Conservation (phyloP, 495 filamentous ascomycete species). For the Aspergillus incahuasiensis region DNA sequence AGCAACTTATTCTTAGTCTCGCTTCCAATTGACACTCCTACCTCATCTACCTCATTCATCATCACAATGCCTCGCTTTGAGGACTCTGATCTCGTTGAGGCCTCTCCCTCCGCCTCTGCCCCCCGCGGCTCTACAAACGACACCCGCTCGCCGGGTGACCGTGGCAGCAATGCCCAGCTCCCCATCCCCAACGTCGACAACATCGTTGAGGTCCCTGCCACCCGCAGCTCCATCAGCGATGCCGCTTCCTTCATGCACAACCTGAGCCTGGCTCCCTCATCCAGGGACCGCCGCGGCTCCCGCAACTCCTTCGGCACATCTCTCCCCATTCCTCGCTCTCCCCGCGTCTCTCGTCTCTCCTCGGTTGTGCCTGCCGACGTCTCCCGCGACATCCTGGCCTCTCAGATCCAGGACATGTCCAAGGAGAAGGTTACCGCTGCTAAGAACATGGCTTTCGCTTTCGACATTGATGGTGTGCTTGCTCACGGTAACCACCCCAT, state of each 20-base stretch:
- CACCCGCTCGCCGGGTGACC: conserved; percentile 26
- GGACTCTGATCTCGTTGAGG: conserved; percentile 50
- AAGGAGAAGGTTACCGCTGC: conserved; percentile 61
- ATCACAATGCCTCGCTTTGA: conserved; percentile 60
- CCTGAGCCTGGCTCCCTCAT: conserved; percentile 61
- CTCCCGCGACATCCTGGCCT: conserved; percentile 65
- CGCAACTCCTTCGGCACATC: conserved; percentile 77
- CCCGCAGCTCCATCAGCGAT: conserved; percentile 65
- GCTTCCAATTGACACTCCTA: conserved; percentile 4
- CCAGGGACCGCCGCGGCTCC: conserved; percentile 61
- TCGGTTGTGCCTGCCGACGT: conserved; percentile 47
- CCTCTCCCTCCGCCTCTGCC: conserved; percentile 31
- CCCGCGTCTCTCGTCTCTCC: conserved; percentile 62
- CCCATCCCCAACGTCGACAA: conserved; percentile 48
- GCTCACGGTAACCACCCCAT: conserved; percentile 76
- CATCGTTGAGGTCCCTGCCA: conserved; percentile 67
- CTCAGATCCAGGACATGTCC: conserved; percentile 68
- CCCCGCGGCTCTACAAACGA: conserved; percentile 26
- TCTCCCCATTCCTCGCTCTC: conserved; percentile 70
- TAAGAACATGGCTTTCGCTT: conserved; percentile 78
- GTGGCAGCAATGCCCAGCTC: conserved; percentile 31
- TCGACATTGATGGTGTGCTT: conserved; percentile 89
- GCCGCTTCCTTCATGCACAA: conserved; percentile 69
- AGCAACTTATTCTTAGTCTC: neutral
- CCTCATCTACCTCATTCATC: neutral